Base-by-base conservation (phyloP, 345 rosid species). In the Pistacia atlantica region DNA sequence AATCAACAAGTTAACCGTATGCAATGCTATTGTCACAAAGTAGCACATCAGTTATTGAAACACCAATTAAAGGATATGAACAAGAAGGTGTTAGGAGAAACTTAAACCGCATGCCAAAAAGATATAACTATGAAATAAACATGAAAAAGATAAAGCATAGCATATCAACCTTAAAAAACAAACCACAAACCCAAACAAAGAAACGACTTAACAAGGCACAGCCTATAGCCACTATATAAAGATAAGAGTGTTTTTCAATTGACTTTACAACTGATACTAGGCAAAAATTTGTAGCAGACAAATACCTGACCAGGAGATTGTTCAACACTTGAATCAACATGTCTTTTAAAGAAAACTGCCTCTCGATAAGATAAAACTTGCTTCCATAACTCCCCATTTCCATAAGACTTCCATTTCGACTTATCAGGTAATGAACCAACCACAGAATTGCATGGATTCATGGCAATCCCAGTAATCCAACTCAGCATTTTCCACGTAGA, bases 331-430 rank as follows among this genome's bases (percentile, higher is more conserved):
- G 84, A 65, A 74, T 84, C 87, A 76, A 62, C 73, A 28, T 65
- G 70, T 52, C 84, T 79, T 84, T 82, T 86, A 63, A 46, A 52
- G 71, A 85, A 74, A 45, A 77, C 67, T 14, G 84, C 80, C 38
- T 91, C 95, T 28, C 98, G 85, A 82, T 81, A 86, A 80, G 82
- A 74, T 75, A 96, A 85, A 67, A 86, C 85, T 84, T 88, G 95
- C 85, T 85, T 93, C 99, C 99, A 92, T 10, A 83, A 74, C 79
- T 87, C 89, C 35, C 83, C 91, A 69, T 71, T 85, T 69, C 88
- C 91, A 80, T 76, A 87, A 73, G 81, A 80, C 10, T 71, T 89
- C 99, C 97, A 96, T 59, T 88, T 86, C 28, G 97, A 83, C 64
- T 80, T 83, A 59, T 92, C 97, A 0, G 97, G 98, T 79, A 93